phyloP scores from a whole-genome alignment of 768 basidiomycete species.

The Lentinula boryana region DNA sequence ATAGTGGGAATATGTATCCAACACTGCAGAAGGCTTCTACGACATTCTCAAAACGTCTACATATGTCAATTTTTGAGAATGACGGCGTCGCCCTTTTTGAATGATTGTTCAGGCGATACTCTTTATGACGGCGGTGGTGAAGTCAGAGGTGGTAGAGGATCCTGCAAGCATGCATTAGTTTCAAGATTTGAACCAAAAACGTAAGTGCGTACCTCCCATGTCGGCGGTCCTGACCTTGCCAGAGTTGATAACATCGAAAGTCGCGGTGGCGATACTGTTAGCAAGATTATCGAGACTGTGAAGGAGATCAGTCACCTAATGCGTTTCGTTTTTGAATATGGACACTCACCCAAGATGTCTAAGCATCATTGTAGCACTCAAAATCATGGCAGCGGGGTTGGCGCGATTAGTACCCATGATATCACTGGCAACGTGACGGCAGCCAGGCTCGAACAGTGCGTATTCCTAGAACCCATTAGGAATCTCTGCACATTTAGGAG shows the following conservation, averaged over 20 bases:
- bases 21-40: background rate
- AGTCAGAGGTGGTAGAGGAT: conserved; percentile 87
- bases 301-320: conserved; percentile 14
- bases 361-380: conserved; percentile 97
- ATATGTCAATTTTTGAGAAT: background rate
- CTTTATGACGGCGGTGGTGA: conserved; percentile 89
- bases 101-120: conserved; percentile 33
- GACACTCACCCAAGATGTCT: conserved; percentile 81
- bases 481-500: conserved; percentile 8
- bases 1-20: background rate
- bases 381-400: conserved; percentile 96
- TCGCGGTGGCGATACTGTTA: conserved; percentile 87
- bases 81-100: background rate
- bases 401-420: conserved; percentile 96
- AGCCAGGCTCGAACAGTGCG: conserved; percentile 97
- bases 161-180: conserved; percentile 35
- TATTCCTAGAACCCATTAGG: conserved; percentile 57
- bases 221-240: conserved; percentile 90
- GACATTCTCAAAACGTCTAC: background rate
- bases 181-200: background rate
- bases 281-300: conserved; percentile 85
- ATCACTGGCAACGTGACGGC: conserved; percentile 90
- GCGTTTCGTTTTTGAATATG: conserved; percentile 4
- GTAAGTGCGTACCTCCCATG: conserved; percentile 74
- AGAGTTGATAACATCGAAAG: conserved; percentile 87